phyloP scores from a whole-genome alignment of 169 alveolate genomes.

The Plasmodium vivax region DNA sequence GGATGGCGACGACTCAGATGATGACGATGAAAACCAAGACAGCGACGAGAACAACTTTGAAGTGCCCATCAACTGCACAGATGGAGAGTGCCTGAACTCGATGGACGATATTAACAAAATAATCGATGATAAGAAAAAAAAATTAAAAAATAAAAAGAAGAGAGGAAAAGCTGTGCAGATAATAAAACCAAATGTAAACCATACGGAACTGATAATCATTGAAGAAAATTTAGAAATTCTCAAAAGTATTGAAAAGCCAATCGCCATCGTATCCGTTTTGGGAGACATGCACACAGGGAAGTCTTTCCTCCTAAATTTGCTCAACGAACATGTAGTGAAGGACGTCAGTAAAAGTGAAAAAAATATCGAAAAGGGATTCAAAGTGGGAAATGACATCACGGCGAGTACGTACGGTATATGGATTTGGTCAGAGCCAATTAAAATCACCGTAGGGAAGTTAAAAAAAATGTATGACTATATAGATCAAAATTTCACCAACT shows the following conservation, averaged over 20 bases:
- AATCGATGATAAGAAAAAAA: constrained; percentile 53
- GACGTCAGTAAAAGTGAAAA: constrained; percentile 62
- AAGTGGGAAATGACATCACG: constrained; percentile 75
- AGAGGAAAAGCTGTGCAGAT: constrained; percentile 82
- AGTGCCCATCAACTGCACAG: constrained; percentile 45
- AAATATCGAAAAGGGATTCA: constrained; percentile 77
- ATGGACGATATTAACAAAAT: constrained; percentile 63
- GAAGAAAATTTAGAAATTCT: constrained; percentile 78
- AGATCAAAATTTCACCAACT: constrained; percentile 21
- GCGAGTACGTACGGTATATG: constrained; percentile 85
- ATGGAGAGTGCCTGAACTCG: constrained; percentile 28
- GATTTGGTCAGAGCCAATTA: constrained; percentile 84
- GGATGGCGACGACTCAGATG: background rate
- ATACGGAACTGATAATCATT: constrained; percentile 78
- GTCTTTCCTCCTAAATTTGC: constrained; percentile 80
- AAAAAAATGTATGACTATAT: constrained; percentile 67
- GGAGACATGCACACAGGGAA: constrained; percentile 87
- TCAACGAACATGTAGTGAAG: constrained; percentile 79
- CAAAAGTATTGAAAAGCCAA: constrained; percentile 80
- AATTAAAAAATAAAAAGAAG: constrained; percentile 15
- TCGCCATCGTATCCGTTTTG: constrained; percentile 85
- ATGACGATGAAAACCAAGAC: constrained; percentile 28
- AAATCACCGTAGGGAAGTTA: constrained; percentile 61
- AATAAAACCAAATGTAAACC: constrained; percentile 81
- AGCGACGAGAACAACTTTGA: constrained; percentile 46